Evolutionary conservation across 1,139 yeast genomes (phyloP).

Genomic region (Komagataea norvegica): DNA sequence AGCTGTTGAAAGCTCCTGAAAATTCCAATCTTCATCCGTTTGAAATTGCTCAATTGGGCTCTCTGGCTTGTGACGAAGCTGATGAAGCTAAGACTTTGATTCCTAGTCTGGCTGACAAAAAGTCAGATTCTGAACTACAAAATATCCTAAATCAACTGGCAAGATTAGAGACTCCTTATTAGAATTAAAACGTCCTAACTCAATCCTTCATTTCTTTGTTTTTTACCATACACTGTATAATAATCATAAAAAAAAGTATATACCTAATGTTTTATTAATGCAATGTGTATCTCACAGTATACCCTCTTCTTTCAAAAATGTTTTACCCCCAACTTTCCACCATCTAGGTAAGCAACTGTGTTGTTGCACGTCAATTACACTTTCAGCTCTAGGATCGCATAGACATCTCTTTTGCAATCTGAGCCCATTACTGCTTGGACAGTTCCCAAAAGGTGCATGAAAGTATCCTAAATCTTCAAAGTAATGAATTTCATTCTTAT

Average conservation of each 20-base stretch:
- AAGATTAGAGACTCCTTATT: conserved; percentile 50
- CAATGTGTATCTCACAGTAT: neutral
- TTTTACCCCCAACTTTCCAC: conserved; percentile 71
- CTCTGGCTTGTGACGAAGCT: conserved; percentile 91
- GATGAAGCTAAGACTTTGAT: conserved; percentile 95
- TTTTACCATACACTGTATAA: conserved; percentile 1
- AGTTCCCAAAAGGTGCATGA: conserved; percentile 78
- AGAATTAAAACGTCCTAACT: conserved; percentile 4
- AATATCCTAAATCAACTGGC: conserved; percentile 81
- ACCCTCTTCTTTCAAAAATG: conserved; percentile 29
- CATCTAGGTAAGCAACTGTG: conserved; percentile 78
- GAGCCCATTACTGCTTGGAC: conserved; percentile 59
- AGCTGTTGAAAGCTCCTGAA: conserved; percentile 63
- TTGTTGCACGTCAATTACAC: conserved; percentile 52
- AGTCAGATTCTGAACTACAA: conserved; percentile 82
- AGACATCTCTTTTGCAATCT: conserved; percentile 62
- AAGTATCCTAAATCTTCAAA: conserved; percentile 88
- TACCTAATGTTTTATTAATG: neutral
- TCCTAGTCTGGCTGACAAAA: conserved; percentile 78
- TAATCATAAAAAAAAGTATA: neutral
- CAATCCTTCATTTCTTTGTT: neutral
- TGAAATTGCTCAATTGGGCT: conserved; percentile 92
- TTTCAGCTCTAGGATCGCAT: conserved; percentile 47
- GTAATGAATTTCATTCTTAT: conserved; percentile 68
- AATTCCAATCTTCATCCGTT: conserved; percentile 76